These are phyloP conservation scores for Aspergillus sclerotioniger DNA, from an alignment of 495 filamentous ascomycete genomes.

Conservation along the genomic window DNA sequence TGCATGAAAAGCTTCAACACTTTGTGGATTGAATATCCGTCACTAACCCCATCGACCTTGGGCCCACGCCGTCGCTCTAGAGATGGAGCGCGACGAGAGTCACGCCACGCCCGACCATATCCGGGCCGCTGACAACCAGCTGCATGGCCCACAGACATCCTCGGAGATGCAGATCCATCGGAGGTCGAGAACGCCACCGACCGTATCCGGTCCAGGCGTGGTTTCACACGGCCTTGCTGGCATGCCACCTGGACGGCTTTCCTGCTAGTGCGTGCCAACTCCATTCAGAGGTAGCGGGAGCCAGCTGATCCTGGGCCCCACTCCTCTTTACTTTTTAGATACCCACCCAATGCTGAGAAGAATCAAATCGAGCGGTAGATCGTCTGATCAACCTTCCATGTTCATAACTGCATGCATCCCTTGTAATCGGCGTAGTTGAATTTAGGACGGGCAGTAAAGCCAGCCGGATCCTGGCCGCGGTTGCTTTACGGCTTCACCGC, in stretches of 20 bases:
- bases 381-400: background rate
- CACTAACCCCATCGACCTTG: background rate
- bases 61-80: background rate
- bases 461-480: too few species aligned
- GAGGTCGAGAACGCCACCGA: slow-evolving; percentile 9
- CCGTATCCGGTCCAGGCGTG: slow-evolving; percentile 14
- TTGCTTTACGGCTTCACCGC: slow-evolving; percentile 14
- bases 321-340: slow-evolving; percentile 17
- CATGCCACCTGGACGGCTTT: slow-evolving; percentile 14
- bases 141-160: slow-evolving; percentile 1
- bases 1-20: background rate
- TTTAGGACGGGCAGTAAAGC: too few species aligned
- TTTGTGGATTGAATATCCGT: background rate
- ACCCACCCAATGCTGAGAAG: slow-evolving; percentile 16
- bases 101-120: background rate
- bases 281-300: background rate
- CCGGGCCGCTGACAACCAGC: background rate
- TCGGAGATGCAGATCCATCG: background rate
- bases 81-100: background rate
- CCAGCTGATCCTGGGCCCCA: background rate
- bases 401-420: too few species aligned
- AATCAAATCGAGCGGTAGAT: background rate
- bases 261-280: slow-evolving; percentile 6
- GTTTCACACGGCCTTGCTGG: slow-evolving; percentile 16
- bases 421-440: too few species aligned